These are phyloP conservation scores for Tillandsia fasciculata DNA, from an alignment of 176 grass and related monocot genomes.

Conservation along the genomic window DNA sequence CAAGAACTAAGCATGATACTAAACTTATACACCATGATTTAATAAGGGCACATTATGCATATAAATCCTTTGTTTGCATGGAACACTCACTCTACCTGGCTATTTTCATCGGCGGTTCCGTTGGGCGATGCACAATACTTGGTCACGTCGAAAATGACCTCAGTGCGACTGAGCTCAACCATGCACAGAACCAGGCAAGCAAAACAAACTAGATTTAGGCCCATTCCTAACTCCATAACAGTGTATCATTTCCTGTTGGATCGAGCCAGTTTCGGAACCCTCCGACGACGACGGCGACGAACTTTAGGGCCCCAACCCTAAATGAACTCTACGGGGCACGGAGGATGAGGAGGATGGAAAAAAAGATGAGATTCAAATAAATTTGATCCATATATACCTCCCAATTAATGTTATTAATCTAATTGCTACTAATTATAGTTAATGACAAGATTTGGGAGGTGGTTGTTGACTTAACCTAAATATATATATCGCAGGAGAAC, in stretches of 20 bases:
- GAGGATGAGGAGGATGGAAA: too few relatives aligned
- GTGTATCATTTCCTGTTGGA: background rate
- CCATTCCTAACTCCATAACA: background rate
- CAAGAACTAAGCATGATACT: background rate
- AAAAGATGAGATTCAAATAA: too few relatives aligned
- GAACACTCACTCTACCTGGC: slow-evolving; percentile 10
- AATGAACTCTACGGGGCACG: background rate
- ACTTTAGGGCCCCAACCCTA: background rate
- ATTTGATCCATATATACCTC: too few relatives aligned
- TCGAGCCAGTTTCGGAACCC: background rate
- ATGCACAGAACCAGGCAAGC: background rate
- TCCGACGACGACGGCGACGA: background rate
- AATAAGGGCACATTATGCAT: background rate
- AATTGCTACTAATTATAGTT: too few relatives aligned
- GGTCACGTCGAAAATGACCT: slow-evolving; percentile 20
- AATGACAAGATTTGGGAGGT: background rate
- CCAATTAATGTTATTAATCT: too few relatives aligned
- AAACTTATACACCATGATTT: background rate
- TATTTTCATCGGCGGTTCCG: slow-evolving; percentile 9
- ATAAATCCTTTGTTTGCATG: background rate
- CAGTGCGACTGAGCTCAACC: background rate
- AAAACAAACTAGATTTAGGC: background rate
- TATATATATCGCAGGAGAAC: background rate
- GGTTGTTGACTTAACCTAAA: background rate
- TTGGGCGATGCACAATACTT: slow-evolving; percentile 9